Base-by-base conservation (phyloP, 2,329 filamentous ascomycete species). In the Penicillium sp. region DNA sequence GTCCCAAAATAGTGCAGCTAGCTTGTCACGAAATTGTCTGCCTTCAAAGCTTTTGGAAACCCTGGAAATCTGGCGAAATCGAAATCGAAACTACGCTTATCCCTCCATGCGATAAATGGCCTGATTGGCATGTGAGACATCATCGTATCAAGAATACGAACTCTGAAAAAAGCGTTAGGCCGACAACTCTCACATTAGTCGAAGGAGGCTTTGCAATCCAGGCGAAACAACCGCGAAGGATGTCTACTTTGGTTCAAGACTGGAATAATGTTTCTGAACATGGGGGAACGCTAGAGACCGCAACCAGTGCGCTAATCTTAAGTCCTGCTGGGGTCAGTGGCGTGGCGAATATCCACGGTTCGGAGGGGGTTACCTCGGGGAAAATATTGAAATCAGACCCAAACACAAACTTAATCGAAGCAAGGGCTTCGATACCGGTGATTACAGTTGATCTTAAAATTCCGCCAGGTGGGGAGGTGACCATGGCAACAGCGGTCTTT, bases 91-190 rank as follows among this genome's bases (percentile, higher is more conserved):
- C 57, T 10, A 44, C 51, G 2, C 40, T 60, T 7, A 16, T 60
- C 23, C 57, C 59, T 7, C 40, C 51, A 4, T 33, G 9, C 2
- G 46, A 56, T 16, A 1, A 10, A 2, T 56, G 48, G 28, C 57
- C 59, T 0, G 59, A 56, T 3, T 60, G 59, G 59, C 59, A 62
- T 42, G 24, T 55, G 5, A 28, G 59, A 19, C 5, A 56, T 6
- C 59, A 62, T 16, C 43, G 53, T 5, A 39, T 59, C n/a, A 48
- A 26, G 36, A 23, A 39, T 23, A 21, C 5, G 4, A 34, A 37
- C n/a, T 24, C 19, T 7, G 31, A 33, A 11, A 10, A 18, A 14
- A 18, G 14, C 16, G 45, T 26, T 19, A 37, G 19, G 10, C 16
- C 37, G 19, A 51, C 4, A 11, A 13, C 33, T 44, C 31, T 33